Conservation (phyloP, 495 filamentous ascomycete species). For the Entonaema liquescens region DNA sequence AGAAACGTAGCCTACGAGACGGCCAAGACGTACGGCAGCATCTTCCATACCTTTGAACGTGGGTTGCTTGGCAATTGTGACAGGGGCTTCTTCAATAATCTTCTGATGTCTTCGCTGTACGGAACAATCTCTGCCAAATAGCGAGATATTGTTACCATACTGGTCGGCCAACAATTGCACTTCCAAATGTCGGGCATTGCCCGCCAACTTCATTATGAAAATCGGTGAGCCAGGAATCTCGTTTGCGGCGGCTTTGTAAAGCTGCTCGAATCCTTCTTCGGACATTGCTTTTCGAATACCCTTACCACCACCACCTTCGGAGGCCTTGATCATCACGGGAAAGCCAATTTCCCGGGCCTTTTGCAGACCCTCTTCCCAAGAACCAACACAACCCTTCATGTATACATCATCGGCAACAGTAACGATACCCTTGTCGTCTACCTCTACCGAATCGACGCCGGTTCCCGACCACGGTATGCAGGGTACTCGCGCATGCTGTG, state of each 20-base stretch:
- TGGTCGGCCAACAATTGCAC: conserved; percentile 97
- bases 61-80: conserved; percentile 86
- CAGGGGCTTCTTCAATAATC: conserved; percentile 99
- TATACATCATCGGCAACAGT: conserved; percentile 90
- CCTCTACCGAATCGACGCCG: conserved; percentile 80
- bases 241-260: conserved; percentile 94
- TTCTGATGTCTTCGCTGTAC: conserved; percentile 99
- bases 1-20: conserved; percentile 96
- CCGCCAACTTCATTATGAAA: conserved; percentile 99
- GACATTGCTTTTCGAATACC: conserved; percentile 95
- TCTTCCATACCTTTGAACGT: conserved; percentile 98
- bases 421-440: conserved; percentile 87
- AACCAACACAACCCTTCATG: conserved; percentile 87
- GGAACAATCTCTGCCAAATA: conserved; percentile 98
- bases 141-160: conserved; percentile 99
- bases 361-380: conserved; percentile 85
- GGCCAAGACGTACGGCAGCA: conserved; percentile 91
- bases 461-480: conserved; percentile 99
- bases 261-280: conserved; percentile 80
- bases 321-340: conserved; percentile 99
- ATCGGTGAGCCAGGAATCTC: conserved; percentile 99
- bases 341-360: conserved; percentile 93
- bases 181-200: conserved; percentile 95
- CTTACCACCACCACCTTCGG: conserved; percentile 99
- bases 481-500: conserved; percentile 94